Evolutionary conservation across 345 rosid genomes (phyloP), one percentile per base, ranked within the genome.

Genomic region (Salix viminalis): DNA sequence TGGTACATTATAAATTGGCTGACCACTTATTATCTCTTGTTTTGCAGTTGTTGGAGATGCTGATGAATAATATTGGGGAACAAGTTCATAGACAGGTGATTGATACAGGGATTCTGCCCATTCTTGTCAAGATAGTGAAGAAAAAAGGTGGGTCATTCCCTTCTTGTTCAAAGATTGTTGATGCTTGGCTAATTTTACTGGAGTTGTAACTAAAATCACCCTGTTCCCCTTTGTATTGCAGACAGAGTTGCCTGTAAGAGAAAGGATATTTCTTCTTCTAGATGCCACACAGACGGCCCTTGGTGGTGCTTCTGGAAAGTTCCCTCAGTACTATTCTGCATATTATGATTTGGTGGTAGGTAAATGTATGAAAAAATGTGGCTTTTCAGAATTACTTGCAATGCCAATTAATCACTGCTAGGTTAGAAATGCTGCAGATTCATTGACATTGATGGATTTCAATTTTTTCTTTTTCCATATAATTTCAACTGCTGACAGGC

Each of bases 271-370:
- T 86, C 91, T 93, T 68, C 99, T 95, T 84, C 89, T 95, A 66
- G 97, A 95, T 87, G 99, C 99, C 58, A 93, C 96, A 48, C 99
- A 95, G 84, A 93, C 97, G 67, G 87, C 98, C 72, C 88, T 95
- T 74, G 99, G 98, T 74, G 98, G 98, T 74, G 88, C 93, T 78
- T 75, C 91, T 56, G 98, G 99, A 77, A 93, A 86, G 83, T 93
- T 91, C 81, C 94, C 99, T 61, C 96, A 91, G 84, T 95, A 93
- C 83, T 93, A 89, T 75, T 42, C 86, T 58, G 90, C 99, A 62
- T 95, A 93, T 76, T 89, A 86, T 79, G 99, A 95, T 9, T 86
- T 95, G 84, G 96, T 95, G 97, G 99, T 95, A 75, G 82, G 99
- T 90, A 76, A 69, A 81, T 41, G 66, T 58, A 4, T 70, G 84